Evolutionary conservation across 2,329 filamentous ascomycete species (phyloP), one percentile per base, ranked within the genome.

Genomic region (Paraphaeosphaeria sporulosa): DNA sequence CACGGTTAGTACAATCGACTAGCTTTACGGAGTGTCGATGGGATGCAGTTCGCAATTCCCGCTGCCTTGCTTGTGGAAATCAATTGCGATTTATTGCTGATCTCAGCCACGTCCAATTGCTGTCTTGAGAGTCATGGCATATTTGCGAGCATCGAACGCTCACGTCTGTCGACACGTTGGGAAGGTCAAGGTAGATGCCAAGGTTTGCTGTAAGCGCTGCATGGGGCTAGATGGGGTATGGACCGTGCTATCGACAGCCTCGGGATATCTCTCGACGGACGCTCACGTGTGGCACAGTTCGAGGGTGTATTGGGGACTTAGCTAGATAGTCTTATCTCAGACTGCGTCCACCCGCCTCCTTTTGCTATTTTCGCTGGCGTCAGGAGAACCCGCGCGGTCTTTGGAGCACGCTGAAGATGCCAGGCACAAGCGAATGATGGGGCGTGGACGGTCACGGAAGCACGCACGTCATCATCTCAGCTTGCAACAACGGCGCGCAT

Each of bases 191-290:
- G 19, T 23, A n/a, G 36, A 43, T 10, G 23, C 21, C 19, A 49
- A 34, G 23, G 27, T 2, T 21, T 19, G 19, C 30, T 3, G 21
- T 25, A 51, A 50, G 48, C 30, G 48, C 47, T n/a, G n/a, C 52
- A 32, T 27, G 40, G 25, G 38, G 8, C 30, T 48, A 13, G 36
- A 36, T 44, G 36, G n/a, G 30, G 8, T 32, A 9, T 50, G 55
- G 55, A 44, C 55, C 55, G 55, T 57, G 55, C 55, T 44, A 51
- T 51, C 47, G 17, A 23, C 30, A 44, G 40, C 42, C n/a, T 40
- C 38, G 17, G 38, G 38, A 10, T 43, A 44, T 12, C 17, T 3
- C 36, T n/a, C 7, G 19, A 9, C 12, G 17, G 40, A 25, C n/a
- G 52, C 52, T 36, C 42, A 46, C 30, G 27, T 38, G 40, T 34